Evolutionary conservation across 2,329 filamentous ascomycete species (phyloP).

Genomic region (Claviceps paspali): DNA sequence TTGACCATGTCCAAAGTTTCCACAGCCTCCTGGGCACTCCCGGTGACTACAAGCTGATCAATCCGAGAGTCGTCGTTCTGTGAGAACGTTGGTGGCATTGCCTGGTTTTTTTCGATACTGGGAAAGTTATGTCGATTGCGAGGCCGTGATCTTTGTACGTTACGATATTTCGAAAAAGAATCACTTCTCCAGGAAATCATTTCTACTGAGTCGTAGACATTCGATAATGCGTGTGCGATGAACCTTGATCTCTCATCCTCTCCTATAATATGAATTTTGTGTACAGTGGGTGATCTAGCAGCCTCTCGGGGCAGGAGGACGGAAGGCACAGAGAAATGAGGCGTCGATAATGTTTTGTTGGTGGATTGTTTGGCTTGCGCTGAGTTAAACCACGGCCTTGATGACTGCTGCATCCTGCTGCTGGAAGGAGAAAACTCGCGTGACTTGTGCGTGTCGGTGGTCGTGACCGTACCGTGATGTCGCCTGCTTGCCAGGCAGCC

Average conservation of each 20-base stretch:
- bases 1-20: constrained; percentile 43
- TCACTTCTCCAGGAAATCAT: constrained; percentile 15
- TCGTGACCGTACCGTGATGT: constrained; percentile 16
- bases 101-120: constrained; percentile 11
- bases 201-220: constrained; percentile 25
- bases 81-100: constrained; percentile 5
- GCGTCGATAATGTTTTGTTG: constrained; percentile 3
- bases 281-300: constrained; percentile 17
- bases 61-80: constrained; percentile 36
- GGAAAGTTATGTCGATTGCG: constrained; percentile 9
- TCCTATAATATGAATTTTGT: constrained; percentile 27
- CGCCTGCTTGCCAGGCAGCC: constrained; percentile 23
- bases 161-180: constrained; percentile 16
- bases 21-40: constrained; percentile 35
- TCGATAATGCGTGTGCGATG: constrained; percentile 25
- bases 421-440: constrained; percentile 10
- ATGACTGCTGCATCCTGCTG: constrained; percentile 8
- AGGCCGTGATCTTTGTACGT: constrained; percentile 13
- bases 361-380: constrained; percentile 7
- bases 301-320: constrained; percentile 19
- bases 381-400: constrained; percentile 11
- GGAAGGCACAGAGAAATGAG: constrained; percentile 20
- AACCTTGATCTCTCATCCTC: constrained; percentile 25
- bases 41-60: constrained; percentile 55
- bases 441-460: constrained; percentile 10